Conservation (phyloP, 2,329 filamentous ascomycete species). For the Achaetomium macrosporum region DNA sequence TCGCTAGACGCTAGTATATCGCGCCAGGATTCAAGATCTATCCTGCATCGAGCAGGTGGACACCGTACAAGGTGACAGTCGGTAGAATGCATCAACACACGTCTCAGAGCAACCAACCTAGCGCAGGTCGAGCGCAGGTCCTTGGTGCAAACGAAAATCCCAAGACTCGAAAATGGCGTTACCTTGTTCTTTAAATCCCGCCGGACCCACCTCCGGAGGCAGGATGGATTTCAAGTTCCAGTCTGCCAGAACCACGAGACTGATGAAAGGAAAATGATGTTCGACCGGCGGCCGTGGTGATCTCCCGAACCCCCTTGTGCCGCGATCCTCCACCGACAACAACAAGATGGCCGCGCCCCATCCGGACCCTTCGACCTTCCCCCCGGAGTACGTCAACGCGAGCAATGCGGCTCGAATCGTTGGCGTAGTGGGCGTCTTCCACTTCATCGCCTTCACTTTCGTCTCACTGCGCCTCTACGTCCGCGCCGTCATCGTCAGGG, state of each 20-base stretch:
- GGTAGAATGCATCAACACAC: neutral
- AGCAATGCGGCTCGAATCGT: slow-evolving; percentile 9
- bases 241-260: neutral
- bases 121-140: neutral
- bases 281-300: neutral
- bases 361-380: neutral
- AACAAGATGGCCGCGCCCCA: neutral
- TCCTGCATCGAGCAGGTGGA: neutral
- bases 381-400: slow-evolving; percentile 11
- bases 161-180: too few relatives aligned
- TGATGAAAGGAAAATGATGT: neutral
- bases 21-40: neutral
- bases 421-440: slow-evolving; percentile 8
- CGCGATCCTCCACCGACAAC: neutral
- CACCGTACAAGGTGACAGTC: neutral
- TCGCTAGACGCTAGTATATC: neutral
- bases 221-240: neutral
- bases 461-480: slow-evolving; percentile 8
- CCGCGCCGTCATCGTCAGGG: slow-evolving; percentile 9
- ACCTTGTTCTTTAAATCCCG: neutral
- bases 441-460: slow-evolving; percentile 4
- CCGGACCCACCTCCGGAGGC: neutral
- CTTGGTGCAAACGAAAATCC: neutral
- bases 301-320: neutral
- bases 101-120: neutral